Evolutionary conservation across 345 rosid species (phyloP).

Genomic region (Acer yangbiense): DNA sequence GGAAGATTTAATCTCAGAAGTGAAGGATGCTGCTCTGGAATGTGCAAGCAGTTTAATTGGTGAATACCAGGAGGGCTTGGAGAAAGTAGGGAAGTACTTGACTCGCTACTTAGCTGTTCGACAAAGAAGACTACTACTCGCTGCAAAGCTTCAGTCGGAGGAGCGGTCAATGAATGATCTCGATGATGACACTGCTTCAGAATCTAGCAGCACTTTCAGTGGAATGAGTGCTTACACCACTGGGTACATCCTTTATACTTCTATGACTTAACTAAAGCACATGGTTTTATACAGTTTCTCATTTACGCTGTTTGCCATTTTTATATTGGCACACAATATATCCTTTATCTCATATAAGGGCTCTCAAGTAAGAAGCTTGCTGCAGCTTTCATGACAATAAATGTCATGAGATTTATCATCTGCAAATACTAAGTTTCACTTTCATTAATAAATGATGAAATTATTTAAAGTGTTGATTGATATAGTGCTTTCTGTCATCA

Average conservation of each 20-base stretch:
- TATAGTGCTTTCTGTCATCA: not conserved
- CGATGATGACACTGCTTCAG: constrained; percentile 91
- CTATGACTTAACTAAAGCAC: not conserved
- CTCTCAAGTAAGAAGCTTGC: not conserved
- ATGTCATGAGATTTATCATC: not conserved
- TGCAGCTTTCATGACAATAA: not conserved
- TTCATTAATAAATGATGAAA: not conserved
- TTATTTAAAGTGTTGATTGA: not conserved
- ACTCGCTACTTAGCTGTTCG: constrained; percentile 95
- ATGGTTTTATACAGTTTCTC: not conserved
- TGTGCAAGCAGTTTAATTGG: constrained; percentile 60
- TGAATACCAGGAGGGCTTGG: constrained; percentile 81
- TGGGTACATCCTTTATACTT: constrained; percentile 52
- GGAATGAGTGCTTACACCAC: constrained; percentile 96
- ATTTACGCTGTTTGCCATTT: not conserved
- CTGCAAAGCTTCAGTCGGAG: constrained; percentile 83
- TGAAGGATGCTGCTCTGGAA: constrained; percentile 72
- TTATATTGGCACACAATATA: not conserved
- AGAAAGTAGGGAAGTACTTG: constrained; percentile 89
- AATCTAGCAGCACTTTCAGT: constrained; percentile 84
- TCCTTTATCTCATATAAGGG: not conserved
- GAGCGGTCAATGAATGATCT: constrained; percentile 65
- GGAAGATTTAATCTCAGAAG: constrained; percentile 61
- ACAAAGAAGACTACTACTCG: constrained; percentile 88
- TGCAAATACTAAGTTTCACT: not conserved